Conservation (phyloP, 495 filamentous ascomycete genomes). For the Hyaloscypha finlandica region DNA sequence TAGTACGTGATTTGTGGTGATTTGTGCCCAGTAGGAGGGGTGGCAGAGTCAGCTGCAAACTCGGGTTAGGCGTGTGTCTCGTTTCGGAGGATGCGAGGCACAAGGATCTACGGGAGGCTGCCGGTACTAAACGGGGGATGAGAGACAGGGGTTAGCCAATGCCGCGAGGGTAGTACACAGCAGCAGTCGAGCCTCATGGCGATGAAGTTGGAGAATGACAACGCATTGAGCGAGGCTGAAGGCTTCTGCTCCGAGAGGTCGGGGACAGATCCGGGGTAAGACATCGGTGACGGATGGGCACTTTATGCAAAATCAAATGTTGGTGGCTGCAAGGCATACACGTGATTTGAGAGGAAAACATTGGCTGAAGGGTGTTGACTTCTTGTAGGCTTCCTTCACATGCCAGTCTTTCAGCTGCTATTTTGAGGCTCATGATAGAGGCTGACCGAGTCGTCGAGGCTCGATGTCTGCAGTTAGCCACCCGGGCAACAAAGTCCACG, state of each 20-base stretch:
- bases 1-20: not conserved
- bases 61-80: not conserved
- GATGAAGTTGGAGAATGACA: not conserved
- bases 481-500: not conserved
- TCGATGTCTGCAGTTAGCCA: not conserved
- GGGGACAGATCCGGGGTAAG: not conserved
- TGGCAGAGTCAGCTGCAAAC: constrained; percentile 8
- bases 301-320: not conserved
- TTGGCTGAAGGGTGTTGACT: not conserved
- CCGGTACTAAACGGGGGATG: not conserved
- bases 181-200: not conserved
- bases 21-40: not conserved
- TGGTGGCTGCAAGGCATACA: not conserved
- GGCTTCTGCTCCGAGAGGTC: not conserved
- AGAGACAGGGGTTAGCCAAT: not conserved
- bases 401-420: not conserved
- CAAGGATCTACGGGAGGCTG: not conserved
- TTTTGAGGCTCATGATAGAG: constrained; percentile 2
- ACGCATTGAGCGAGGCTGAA: not conserved
- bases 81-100: not conserved
- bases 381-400: not conserved
- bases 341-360: constrained; percentile 2
- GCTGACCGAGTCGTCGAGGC: not conserved
- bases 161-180: not conserved
- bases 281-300: not conserved